Conservation (phyloP, 768 basidiomycete genomes). For the Sutorius australiensis region DNA sequence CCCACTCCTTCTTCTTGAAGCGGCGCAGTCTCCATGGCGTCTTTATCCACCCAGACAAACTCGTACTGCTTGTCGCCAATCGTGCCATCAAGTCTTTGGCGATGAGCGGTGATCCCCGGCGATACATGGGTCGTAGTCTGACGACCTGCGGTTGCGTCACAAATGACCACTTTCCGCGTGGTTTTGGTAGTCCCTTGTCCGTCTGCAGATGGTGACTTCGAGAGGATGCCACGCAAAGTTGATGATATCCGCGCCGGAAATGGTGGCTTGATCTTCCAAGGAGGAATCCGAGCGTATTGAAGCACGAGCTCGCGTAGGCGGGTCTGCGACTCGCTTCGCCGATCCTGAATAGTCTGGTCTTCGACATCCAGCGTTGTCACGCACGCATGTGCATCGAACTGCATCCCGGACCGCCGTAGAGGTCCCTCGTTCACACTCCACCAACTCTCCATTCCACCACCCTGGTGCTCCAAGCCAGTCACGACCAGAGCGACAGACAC, state of each 20-base stretch:
- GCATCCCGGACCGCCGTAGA: slow-evolving; percentile 27
- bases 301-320: background rate
- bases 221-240: background rate
- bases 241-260: background rate
- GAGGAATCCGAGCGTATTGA: background rate
- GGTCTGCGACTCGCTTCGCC: background rate
- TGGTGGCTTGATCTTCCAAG: slow-evolving; percentile 1
- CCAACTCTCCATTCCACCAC: slow-evolving; percentile 23
- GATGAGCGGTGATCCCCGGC: background rate
- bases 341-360: background rate
- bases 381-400: slow-evolving; percentile 22
- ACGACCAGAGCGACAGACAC: slow-evolving; percentile 36
- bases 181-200: background rate
- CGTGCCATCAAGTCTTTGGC: background rate
- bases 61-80: background rate
- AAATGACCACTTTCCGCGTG: slow-evolving; percentile 3
- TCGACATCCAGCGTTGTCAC: slow-evolving; percentile 5
- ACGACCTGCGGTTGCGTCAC: background rate
- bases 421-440: slow-evolving; percentile 24
- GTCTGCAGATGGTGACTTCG: background rate
- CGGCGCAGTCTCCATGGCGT: background rate
- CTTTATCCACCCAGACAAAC: background rate
- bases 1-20: background rate
- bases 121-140: background rate
- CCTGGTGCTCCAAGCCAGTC: slow-evolving; percentile 33